phyloP scores from a whole-genome alignment of 306 rosid species.

The Lupinus albus region DNA sequence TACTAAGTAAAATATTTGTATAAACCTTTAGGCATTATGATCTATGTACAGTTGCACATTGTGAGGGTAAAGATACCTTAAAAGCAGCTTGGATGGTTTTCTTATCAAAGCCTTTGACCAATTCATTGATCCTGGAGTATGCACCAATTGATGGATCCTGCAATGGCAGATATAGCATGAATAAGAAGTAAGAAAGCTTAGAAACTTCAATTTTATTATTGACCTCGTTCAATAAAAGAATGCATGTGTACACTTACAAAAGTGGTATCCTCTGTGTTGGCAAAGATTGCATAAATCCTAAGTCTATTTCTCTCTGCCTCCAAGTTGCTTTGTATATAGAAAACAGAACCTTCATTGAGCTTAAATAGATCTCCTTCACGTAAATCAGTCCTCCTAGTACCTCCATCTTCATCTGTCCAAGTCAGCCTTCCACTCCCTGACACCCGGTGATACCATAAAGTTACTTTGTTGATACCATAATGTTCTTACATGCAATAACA shows the following conservation, averaged over 20 bases:
- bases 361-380: slow-evolving; percentile 65
- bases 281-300: slow-evolving; percentile 68
- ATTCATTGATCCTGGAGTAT: slow-evolving; percentile 67
- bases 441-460: not conserved
- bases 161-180: slow-evolving; percentile 34
- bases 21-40: not conserved
- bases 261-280: slow-evolving; percentile 51
- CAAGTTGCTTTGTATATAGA: slow-evolving; percentile 66
- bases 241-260: slow-evolving; percentile 48
- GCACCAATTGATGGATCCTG: slow-evolving; percentile 74
- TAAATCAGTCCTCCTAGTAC: slow-evolving; percentile 44
- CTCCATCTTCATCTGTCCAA: slow-evolving; percentile 50
- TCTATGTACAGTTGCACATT: not conserved
- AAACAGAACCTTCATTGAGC: slow-evolving; percentile 65
- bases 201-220: slow-evolving; percentile 3
- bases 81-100: slow-evolving; percentile 69
- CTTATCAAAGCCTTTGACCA: slow-evolving; percentile 70
- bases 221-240: not conserved
- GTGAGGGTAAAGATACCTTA: slow-evolving; percentile 46
- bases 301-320: slow-evolving; percentile 66
- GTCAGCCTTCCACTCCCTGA: slow-evolving; percentile 77
- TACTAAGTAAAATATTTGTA: not conserved
- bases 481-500: not conserved
- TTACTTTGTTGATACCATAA: not conserved
- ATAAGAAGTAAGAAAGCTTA: slow-evolving; percentile 30